Evolutionary conservation across 2,329 filamentous ascomycete genomes (phyloP).

Genomic region (Monilinia laxa): DNA sequence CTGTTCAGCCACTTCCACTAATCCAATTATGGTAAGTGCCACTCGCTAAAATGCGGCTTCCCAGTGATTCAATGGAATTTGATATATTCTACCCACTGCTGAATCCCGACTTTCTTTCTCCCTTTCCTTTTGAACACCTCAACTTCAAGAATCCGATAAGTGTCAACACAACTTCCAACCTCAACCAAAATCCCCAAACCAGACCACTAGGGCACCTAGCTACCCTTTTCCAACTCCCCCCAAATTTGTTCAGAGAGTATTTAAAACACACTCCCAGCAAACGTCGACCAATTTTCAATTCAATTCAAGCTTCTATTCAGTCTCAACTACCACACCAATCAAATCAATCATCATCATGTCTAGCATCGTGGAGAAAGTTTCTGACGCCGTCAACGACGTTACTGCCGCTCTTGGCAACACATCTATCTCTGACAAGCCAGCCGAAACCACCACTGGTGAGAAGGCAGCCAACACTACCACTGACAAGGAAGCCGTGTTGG

Average conservation of each 20-base stretch:
- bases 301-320: conserved; percentile 54
- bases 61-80: conserved; percentile 26
- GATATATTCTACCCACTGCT: conserved; percentile 30
- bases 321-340: conserved; percentile 43
- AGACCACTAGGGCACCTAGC: conserved; percentile 79
- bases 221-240: conserved; percentile 72
- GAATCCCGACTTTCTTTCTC: conserved; percentile 31
- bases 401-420: conserved; percentile 66
- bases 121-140: conserved; percentile 32
- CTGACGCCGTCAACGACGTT: conserved; percentile 71
- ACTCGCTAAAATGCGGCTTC: conserved; percentile 31
- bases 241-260: conserved; percentile 66
- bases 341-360: conserved; percentile 68
- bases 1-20: conserved; percentile 19
- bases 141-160: conserved; percentile 37
- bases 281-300: conserved; percentile 45
- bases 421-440: conserved; percentile 55
- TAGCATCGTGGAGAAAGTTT: conserved; percentile 70
- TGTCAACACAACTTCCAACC: conserved; percentile 34
- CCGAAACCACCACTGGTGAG: conserved; percentile 47
- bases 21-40: conserved; percentile 23
- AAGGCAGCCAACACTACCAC: conserved; percentile 42
- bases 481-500: conserved; percentile 87
- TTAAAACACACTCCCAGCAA: conserved; percentile 46
- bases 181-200: conserved; percentile 42